A percentile compares a stretch with the other conserved stretches of the same genome.
Evolutionary conservation across 176 grass and related monocot genomes (phyloP).

Genomic region (Eragrostis nindensis): DNA sequence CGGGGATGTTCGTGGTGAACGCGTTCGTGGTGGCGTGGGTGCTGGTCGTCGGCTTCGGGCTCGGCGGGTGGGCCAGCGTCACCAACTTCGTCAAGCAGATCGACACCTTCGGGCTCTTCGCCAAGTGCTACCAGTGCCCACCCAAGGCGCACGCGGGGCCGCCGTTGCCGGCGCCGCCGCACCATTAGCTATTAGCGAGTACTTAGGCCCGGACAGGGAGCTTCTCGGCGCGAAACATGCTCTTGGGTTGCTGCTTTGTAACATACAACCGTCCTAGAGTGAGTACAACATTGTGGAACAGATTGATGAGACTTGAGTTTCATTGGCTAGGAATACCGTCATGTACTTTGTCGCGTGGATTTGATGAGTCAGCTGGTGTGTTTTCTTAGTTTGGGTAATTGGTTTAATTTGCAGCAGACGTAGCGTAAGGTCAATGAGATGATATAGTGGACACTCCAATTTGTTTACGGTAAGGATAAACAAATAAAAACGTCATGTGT

Average conservation of each 20-base stretch:
- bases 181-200: slow-evolving; percentile 17
- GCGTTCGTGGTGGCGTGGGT: slow-evolving; percentile 77
- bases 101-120: slow-evolving; percentile 82
- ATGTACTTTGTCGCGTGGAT: too few relatives aligned
- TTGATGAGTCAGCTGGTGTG: too few relatives aligned
- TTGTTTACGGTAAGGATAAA: too few relatives aligned
- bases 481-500: too few relatives aligned
- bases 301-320: too few relatives aligned
- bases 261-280: not conserved
- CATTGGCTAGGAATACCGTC: too few relatives aligned
- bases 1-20: slow-evolving; percentile 72
- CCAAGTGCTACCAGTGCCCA: slow-evolving; percentile 77
- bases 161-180: slow-evolving; percentile 29
- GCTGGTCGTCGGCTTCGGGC: slow-evolving; percentile 78
- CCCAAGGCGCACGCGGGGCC: slow-evolving; percentile 24
- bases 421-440: too few relatives aligned
- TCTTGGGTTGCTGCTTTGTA: not conserved
- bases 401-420: too few relatives aligned
- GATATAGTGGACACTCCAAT: too few relatives aligned
- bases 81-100: slow-evolving; percentile 78
- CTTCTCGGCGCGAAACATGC: not conserved
- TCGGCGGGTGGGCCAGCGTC: slow-evolving; percentile 81
- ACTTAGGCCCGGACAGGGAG: not conserved
- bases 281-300: slow-evolving; percentile 2
- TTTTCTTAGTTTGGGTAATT: too few relatives aligned